Base-by-base conservation (phyloP, 495 filamentous ascomycete species). In the Tricharina praecox region DNA sequence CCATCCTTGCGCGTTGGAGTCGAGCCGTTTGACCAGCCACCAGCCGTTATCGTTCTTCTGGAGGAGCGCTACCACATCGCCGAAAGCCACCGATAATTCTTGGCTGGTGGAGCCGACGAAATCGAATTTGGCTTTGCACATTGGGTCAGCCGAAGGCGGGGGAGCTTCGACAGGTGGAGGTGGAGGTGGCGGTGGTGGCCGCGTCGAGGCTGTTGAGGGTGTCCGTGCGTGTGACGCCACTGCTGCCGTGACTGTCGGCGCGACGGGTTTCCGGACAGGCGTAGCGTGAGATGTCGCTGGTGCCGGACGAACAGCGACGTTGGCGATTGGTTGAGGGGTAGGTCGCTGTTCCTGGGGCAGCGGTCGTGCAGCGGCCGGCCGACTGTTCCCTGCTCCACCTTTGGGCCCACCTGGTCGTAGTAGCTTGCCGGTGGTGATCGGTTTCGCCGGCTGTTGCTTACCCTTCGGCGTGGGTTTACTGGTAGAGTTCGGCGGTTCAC, bases 21-120 rank as follows among this genome's bases (percentile, higher is more conserved):
- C 67, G 40, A 62, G 62, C 54, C 74, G 78, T 65, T 83, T 86
- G 45, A 78, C 88, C 32, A 94, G 70, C 86, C 87, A 95, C 92
- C 92, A 96, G 36, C 90, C 90, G 57, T 95, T 94, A 50, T 65
- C 69, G 66, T 93, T 88, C 63, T 94, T 94, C 49, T 82, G 78
- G 9, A 92, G 69, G 50, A 96, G 76, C 60, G 87, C 74, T 32
- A 99, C 71, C 23, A 93, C 65, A 50, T 95, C 81, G 45, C 79
- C 85, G 33, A 77, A 74, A 47, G 62, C 71, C 21, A 99, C 68
- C 13, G 77, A 76, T 16, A 96, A 68, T 63, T 94, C 85, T 51
- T 84, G 90, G 43, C 74, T 70, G 40, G 70, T 81, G 48, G 81
- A 75, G 19, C 86, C 84, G 36, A 62, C 68, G 58, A 95, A 99